phyloP scores from a whole-genome alignment of 1,284 basidiomycete species.

The Sporisorium graminicola region DNA sequence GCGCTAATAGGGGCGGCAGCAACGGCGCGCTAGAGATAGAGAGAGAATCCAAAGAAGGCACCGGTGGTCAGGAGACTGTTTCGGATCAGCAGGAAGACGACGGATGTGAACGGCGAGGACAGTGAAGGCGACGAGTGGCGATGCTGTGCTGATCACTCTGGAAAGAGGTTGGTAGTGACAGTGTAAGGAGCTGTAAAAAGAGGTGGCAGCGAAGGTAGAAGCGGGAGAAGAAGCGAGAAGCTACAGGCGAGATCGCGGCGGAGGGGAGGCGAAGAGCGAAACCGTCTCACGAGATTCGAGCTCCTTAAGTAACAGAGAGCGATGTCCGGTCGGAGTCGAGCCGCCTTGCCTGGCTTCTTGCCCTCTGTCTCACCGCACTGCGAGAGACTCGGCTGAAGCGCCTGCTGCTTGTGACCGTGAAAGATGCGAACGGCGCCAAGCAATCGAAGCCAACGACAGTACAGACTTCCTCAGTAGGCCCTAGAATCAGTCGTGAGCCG shows the following conservation, averaged over 20 bases:
- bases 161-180: not conserved
- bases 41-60: not conserved
- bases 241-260: not conserved
- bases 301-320: not conserved
- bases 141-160: not conserved
- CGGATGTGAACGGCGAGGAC: not conserved
- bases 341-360: too few species aligned
- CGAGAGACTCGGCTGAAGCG: not conserved
- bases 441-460: not conserved
- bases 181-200: not conserved
- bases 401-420: not conserved
- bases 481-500: not conserved
- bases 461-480: not conserved
- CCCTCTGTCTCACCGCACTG: not conserved
- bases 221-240: not conserved
- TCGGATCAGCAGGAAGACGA: not conserved
- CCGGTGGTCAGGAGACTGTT: not conserved
- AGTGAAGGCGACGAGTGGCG: conserved; percentile 5
- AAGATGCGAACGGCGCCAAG: not conserved
- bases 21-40: not conserved
- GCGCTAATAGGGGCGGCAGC: not conserved
- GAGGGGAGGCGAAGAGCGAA: not conserved
- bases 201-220: not conserved
- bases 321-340: not conserved
- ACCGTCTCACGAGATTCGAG: not conserved